Evolutionary conservation across 177 flowering plant genomes (phyloP).

Genomic region (Vitis hybrid): DNA sequence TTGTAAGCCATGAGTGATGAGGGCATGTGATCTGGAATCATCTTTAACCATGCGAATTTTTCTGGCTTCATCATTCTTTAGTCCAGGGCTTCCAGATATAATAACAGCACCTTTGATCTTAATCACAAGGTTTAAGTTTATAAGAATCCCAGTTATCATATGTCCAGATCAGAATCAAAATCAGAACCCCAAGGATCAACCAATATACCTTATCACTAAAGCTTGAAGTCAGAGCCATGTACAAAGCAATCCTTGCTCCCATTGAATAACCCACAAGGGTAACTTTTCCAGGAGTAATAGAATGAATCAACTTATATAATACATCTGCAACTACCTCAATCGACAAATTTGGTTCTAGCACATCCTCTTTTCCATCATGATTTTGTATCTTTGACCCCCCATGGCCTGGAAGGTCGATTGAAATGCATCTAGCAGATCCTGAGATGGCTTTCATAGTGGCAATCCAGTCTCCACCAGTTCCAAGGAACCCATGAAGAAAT

Average conservation of each 20-base stretch:
- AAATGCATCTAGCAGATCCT: conserved; percentile 72
- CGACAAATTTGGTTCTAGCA: conserved; percentile 38
- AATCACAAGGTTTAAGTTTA: conserved; percentile 1
- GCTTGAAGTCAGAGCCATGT: conserved; percentile 58
- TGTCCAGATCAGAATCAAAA: neutral
- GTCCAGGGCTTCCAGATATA: conserved; percentile 94
- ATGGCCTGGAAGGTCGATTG: conserved; percentile 94
- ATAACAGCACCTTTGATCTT: conserved; percentile 75
- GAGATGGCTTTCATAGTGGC: conserved; percentile 82
- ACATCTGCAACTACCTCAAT: conserved; percentile 56
- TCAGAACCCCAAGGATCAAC: neutral
- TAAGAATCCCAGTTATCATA: neutral
- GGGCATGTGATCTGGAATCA: conserved; percentile 62
- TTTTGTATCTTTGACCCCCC: conserved; percentile 53
- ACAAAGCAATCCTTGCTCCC: conserved; percentile 91
- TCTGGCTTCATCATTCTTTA: conserved; percentile 47
- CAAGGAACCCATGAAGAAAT: conserved; percentile 91
- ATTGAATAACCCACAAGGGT: conserved; percentile 86
- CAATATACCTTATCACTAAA: conserved; percentile 51
- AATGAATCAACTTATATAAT: conserved; percentile 41
- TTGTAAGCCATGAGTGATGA: conserved; percentile 55
- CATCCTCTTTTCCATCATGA: conserved; percentile 10
- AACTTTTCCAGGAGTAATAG: conserved; percentile 49
- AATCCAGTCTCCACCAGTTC: conserved; percentile 88
- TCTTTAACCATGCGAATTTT: conserved; percentile 61